Conservation (phyloP, 441 rosid genomes). For the Codiaeum variegatum region DNA sequence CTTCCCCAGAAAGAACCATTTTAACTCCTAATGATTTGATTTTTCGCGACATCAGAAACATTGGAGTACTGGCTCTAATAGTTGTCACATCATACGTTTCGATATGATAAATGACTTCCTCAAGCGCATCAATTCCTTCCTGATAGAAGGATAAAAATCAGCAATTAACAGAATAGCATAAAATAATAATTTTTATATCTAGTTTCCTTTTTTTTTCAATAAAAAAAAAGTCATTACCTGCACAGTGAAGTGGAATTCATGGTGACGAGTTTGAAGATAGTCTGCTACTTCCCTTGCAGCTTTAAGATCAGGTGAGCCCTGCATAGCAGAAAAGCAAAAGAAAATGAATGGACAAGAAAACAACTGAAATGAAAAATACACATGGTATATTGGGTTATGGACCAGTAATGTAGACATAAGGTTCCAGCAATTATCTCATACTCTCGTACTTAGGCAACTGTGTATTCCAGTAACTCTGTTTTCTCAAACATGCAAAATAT, state of each 20-base stretch:
- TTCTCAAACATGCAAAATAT: neutral
- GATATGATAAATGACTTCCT: slow-evolving; percentile 92
- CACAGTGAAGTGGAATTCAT: slow-evolving; percentile 91
- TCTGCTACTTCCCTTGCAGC: slow-evolving; percentile 96
- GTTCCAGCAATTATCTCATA: neutral
- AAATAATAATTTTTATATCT: neutral
- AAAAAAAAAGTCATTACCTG: slow-evolving; percentile 47
- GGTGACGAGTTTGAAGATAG: slow-evolving; percentile 90
- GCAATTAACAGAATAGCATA: slow-evolving; percentile 2
- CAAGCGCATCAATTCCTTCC: slow-evolving; percentile 97
- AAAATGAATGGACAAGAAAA: slow-evolving; percentile 1
- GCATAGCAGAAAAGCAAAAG: slow-evolving; percentile 23
- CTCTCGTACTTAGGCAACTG: neutral
- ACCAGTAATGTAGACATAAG: neutral
- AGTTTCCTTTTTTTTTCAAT: slow-evolving; percentile 8
- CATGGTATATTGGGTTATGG: neutral
- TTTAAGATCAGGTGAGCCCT: slow-evolving; percentile 96
- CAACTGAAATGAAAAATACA: neutral
- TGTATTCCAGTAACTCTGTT: neutral
- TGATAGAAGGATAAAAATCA: slow-evolving; percentile 28
- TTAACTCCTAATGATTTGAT: slow-evolving; percentile 97
- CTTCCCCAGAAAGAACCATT: slow-evolving; percentile 99
- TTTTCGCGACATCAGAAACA: slow-evolving; percentile 99
- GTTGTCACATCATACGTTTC: slow-evolving; percentile 99
- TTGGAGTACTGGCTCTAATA: slow-evolving; percentile 95